phyloP scores from a whole-genome alignment of 805 yeast genomes.

The Candida awuae region DNA sequence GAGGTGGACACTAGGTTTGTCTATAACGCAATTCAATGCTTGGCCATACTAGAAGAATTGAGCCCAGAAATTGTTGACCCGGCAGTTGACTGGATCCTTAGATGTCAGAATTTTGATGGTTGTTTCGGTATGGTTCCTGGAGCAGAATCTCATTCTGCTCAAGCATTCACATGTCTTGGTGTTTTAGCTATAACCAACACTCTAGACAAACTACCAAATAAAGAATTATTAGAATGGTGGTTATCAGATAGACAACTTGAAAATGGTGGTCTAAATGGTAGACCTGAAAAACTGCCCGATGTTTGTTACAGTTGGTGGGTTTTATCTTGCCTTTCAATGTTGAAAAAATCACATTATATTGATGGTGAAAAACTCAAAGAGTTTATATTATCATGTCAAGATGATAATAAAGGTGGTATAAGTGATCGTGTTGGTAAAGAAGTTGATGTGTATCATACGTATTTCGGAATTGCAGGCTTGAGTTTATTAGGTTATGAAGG shows the following conservation, averaged over 20 bases:
- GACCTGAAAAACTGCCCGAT: constrained; percentile 93
- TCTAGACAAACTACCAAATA: constrained; percentile 39
- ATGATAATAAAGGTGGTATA: constrained; percentile 73
- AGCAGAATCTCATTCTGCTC: constrained; percentile 93
- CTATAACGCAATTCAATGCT: constrained; percentile 68
- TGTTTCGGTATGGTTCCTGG: constrained; percentile 93
- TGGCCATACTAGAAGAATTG: constrained; percentile 61
- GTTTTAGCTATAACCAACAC: constrained; percentile 61
- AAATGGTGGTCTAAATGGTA: constrained; percentile 89
- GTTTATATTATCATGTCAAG: constrained; percentile 76
- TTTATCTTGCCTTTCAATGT: constrained; percentile 60
- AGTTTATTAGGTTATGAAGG: constrained; percentile 60
- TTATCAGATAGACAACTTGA: constrained; percentile 81
- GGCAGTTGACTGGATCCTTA: constrained; percentile 56
- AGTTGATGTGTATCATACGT: constrained; percentile 88
- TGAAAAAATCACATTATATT: constrained; percentile 70
- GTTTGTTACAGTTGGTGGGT: constrained; percentile 99
- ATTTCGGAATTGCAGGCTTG: constrained; percentile 84
- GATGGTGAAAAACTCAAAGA: constrained; percentile 49
- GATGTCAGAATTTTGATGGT: constrained; percentile 89
- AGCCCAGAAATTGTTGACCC: constrained; percentile 39
- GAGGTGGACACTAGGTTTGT: constrained; percentile 90
- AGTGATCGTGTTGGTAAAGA: constrained; percentile 88
- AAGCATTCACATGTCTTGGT: constrained; percentile 79
- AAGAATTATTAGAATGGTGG: constrained; percentile 68